These are phyloP conservation scores for Penstemon newberryi DNA, from an alignment of 257 asterid genomes.

Conservation along the genomic window DNA sequence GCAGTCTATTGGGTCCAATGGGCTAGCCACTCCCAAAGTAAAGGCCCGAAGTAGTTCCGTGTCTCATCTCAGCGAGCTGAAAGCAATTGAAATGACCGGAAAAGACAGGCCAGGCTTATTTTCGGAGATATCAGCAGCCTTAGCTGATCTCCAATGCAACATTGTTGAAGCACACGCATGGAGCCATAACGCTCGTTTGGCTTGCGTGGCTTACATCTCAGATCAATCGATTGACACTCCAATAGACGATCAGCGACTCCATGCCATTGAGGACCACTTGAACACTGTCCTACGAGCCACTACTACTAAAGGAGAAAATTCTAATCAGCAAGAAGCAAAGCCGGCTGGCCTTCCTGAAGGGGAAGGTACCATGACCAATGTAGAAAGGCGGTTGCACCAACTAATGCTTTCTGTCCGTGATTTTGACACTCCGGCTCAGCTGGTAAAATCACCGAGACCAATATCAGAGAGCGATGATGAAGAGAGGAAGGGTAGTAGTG, in stretches of 20 bases:
- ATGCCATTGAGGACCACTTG: conserved; percentile 61
- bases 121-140: conserved; percentile 81
- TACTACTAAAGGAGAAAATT: conserved; percentile 34
- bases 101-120: conserved; percentile 74
- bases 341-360: conserved; percentile 56
- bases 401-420: conserved; percentile 65
- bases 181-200: conserved; percentile 72
- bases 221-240: conserved; percentile 42
- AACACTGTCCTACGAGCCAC: conserved; percentile 69
- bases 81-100: conserved; percentile 75
- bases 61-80: conserved; percentile 32
- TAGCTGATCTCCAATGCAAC: conserved; percentile 71
- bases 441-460: conserved; percentile 2
- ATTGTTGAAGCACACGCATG: conserved; percentile 74
- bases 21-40: conserved; percentile 24
- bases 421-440: conserved; percentile 41
- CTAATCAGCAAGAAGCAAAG: conserved; percentile 46
- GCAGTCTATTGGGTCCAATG: conserved; percentile 53
- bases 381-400: conserved; percentile 72
- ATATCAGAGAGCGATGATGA: conserved; percentile 29
- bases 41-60: conserved; percentile 30
- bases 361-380: conserved; percentile 50
- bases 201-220: conserved; percentile 69
- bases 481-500: conserved; percentile 43
- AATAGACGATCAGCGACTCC: conserved; percentile 58